Base-by-base conservation (phyloP, 2,329 filamentous ascomycete genomes). In the Botrytis byssoidea region DNA sequence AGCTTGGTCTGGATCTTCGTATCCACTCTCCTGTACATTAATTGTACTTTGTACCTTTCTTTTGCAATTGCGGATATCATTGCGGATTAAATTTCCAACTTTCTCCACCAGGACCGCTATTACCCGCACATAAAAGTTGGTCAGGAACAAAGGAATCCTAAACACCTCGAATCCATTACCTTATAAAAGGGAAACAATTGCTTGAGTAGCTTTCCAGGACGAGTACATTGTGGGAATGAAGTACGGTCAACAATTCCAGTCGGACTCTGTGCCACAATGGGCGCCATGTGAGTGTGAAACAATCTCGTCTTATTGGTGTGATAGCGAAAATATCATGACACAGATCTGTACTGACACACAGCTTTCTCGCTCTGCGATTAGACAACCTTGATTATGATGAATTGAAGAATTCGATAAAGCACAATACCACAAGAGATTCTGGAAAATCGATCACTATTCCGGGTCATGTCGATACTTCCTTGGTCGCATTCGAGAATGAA, bases 301-400 rank as follows among this genome's bases (percentile, higher is more conserved):
- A 42, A 51, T 67, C n/a, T 55, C 7, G n/a, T 59, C 8, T 48
- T 35, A 42, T 68, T 46, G 51, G 42, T 46, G 40, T n/a, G 37
- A 57, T 75, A 32, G 22, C 20, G 48, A 63, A 46, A 35, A 63
- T 37, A n/a, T 44, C n/a, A 64, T 73, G 65, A 70, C 72, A 59
- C 72, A 73, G 59, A 51, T 57, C 51, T 57, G 51, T 67, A 60
- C 73, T 74, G 65, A 74, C 69, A 71, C 16, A 42, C 57, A 22
- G 29, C 42, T 44, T 71, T 75, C 46, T 67, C 40, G 29, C 51
- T 57, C 46, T 73, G 40, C 74, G 76, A 35, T 42, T 44, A 93
- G 91, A 95, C 82, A 96, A 97, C 83, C 90, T 97, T 83, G 93
- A 96, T 82, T 97, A 97, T 85, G 93, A 95, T 82, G 92, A 92